These are phyloP conservation scores for Hyphopichia khmerensis DNA, from an alignment of 1,139 yeast genomes.

Conservation along the genomic window DNA sequence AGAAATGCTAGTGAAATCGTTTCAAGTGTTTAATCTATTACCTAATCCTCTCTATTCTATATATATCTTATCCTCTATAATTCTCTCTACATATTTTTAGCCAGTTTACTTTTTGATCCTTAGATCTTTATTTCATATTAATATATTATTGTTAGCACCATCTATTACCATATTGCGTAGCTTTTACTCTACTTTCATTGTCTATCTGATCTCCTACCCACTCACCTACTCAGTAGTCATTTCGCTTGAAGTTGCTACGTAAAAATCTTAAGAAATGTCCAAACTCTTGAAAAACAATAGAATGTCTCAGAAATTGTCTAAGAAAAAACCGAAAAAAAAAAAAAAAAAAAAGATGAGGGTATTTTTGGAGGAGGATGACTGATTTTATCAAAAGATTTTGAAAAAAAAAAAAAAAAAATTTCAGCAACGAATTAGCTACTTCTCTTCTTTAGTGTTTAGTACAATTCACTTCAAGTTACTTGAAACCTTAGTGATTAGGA, in stretches of 20 bases:
- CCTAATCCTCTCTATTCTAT: neutral
- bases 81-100: neutral
- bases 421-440: too few species aligned
- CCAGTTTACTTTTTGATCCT: neutral
- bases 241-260: too few species aligned
- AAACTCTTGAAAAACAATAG: neutral
- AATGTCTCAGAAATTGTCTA: neutral
- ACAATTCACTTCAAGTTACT: neutral
- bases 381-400: neutral
- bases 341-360: neutral
- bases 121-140: neutral
- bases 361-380: neutral
- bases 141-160: too few species aligned
- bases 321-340: neutral
- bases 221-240: too few species aligned
- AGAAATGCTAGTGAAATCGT: constrained; percentile 90
- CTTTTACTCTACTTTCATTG: too few species aligned
- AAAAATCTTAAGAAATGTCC: too few species aligned
- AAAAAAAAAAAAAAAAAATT: too few species aligned
- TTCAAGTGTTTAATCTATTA: constrained; percentile 64
- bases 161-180: too few species aligned
- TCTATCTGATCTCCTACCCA: too few species aligned
- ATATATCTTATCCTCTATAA: neutral
- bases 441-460: neutral
- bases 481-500: neutral